A percentile compares a stretch with the other conserved stretches of the same genome.
Evolutionary conservation across 2,329 filamentous ascomycete genomes (phyloP).

Genomic region (Botrytis medusae): DNA sequence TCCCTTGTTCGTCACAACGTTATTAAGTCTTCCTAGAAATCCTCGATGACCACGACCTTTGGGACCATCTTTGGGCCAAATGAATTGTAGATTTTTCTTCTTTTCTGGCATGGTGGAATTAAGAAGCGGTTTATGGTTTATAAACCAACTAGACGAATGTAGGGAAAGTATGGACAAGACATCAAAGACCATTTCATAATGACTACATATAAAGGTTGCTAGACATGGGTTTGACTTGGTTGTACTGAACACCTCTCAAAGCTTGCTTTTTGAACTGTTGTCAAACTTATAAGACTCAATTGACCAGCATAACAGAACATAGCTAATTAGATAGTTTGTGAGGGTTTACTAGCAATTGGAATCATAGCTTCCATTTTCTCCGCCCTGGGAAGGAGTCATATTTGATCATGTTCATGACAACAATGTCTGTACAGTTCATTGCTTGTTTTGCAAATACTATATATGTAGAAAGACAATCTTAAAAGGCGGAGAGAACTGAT

Average conservation of each 20-base stretch:
- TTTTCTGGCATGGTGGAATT: slow-evolving; percentile 7
- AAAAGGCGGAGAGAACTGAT: not conserved
- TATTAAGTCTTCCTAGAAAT: slow-evolving; percentile 37
- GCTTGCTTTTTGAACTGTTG: not conserved
- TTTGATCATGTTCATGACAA: not conserved
- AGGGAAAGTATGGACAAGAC: not conserved
- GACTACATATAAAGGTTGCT: slow-evolving; percentile 10
- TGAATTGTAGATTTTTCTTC: slow-evolving; percentile 29
- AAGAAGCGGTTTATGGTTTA: not conserved
- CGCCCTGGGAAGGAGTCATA: not conserved
- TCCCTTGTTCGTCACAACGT: slow-evolving; percentile 43
- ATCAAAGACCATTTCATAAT: not conserved
- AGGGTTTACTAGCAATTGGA: not conserved
- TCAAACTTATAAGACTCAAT: not conserved
- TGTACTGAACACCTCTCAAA: not conserved
- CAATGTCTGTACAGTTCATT: not conserved
- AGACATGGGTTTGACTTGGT: not conserved
- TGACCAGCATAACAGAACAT: not conserved
- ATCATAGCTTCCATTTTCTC: not conserved
- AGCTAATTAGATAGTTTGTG: not conserved
- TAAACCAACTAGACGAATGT: not conserved
- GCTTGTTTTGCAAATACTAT: slow-evolving; percentile 2
- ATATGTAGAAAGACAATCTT: slow-evolving; percentile 11
- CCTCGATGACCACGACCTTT: slow-evolving; percentile 33
- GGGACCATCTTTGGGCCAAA: slow-evolving; percentile 38